Conservation (phyloP, 306 rosid genomes). For the Mimosa pudica region DNA sequence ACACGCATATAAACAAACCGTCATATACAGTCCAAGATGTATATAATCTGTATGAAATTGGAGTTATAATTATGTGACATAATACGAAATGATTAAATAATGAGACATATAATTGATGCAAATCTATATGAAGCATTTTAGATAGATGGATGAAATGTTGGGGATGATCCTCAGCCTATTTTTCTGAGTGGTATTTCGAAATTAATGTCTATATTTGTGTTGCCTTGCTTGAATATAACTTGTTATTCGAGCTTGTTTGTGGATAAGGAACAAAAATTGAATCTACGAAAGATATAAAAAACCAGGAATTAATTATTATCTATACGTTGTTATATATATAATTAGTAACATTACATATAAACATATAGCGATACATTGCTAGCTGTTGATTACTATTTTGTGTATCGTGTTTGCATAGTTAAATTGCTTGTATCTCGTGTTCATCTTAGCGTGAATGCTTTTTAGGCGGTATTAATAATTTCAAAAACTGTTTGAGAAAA, state of each 20-base stretch:
- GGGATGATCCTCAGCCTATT: background rate
- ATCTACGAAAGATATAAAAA: background rate
- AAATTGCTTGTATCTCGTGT: background rate
- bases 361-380: background rate
- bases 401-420: background rate
- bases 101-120: background rate
- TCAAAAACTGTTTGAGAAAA: too few species aligned
- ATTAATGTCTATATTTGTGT: background rate
- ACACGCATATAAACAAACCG: background rate
- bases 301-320: background rate
- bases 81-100: background rate
- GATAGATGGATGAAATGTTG: background rate
- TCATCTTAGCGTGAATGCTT: background rate
- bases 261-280: background rate
- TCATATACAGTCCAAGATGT: background rate
- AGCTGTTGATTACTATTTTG: background rate
- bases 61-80: background rate
- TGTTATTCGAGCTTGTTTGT: background rate
- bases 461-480: background rate
- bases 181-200: background rate
- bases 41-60: too few species aligned
- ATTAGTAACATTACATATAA: too few species aligned
- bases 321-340: too few species aligned
- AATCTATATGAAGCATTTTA: background rate
- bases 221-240: background rate